phyloP scores from a whole-genome alignment of 1,139 yeast species.

The Taiozyma onychis region DNA sequence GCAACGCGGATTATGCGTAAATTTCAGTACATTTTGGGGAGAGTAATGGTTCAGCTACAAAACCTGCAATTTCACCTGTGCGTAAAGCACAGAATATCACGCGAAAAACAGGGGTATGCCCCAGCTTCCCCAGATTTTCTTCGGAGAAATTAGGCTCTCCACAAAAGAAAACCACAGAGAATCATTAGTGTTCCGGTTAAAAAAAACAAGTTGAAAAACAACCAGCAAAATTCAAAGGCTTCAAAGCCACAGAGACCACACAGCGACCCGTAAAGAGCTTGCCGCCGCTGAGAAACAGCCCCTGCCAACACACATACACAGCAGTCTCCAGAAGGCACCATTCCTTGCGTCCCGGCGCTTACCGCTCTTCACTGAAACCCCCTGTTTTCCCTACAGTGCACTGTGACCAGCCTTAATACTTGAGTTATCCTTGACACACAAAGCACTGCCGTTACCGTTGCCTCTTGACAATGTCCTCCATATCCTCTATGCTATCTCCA shows the following conservation, averaged over 20 bases:
- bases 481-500: slow-evolving; percentile 5
- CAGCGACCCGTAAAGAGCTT: not conserved
- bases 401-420: not conserved
- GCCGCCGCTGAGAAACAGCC: not conserved
- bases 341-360: not conserved
- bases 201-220: not conserved
- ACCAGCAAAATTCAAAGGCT: not conserved
- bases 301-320: not conserved
- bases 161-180: not conserved
- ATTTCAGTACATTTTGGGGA: not conserved
- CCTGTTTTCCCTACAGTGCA: not conserved
- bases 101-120: not conserved
- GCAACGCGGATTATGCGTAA: not conserved
- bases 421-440: not conserved
- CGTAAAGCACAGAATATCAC: not conserved
- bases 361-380: not conserved
- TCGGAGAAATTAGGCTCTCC: slow-evolving; percentile 1
- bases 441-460: not conserved
- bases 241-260: not conserved
- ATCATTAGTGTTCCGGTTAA: not conserved
- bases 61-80: not conserved
- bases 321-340: not conserved
- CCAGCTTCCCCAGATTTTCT: slow-evolving; percentile 2
- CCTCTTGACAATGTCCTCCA: slow-evolving; percentile 5
- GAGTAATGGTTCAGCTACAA: not conserved